Evolutionary conservation across 2,329 filamentous ascomycete species (phyloP), one percentile per base, ranked within the genome.

Genomic region (Balansia obtecta): DNA sequence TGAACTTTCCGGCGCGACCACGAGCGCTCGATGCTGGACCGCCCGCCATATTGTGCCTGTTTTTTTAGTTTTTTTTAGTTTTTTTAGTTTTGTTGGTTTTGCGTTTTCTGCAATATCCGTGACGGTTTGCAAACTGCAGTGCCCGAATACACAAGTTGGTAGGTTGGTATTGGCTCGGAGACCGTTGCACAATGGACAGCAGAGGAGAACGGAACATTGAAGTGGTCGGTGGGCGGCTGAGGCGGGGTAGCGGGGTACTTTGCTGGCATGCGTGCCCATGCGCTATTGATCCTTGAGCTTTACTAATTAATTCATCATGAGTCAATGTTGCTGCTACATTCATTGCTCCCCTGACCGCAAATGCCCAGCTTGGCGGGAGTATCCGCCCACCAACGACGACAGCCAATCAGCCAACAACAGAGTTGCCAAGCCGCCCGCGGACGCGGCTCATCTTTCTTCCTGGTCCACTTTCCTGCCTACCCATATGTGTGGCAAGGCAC

Each of bases 1-100:
- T 86, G 69, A 91, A 95, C 72, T 97, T 97, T 70, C 90, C 88
- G 61, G 86, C 89, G 65, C 90, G 86, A 60, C 88, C 89, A 65
- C 88, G 79, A 56, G 83, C 68, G 49, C 66, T 63, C 40, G 67
- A 61, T 56, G 72, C 73, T 50, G 67, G 61, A 52, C 65, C 64
- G 55, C 67, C 66, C 63, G 72, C 65, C 76, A 80, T 76, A 47
- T 60, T 70, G 61, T 52, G 45, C 34, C 39, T 39, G 13, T 32
- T 39, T n/a, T 30, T 27, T 18, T 18, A 16, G 33, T 27, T 27
- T 22, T n/a, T n/a, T n/a, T n/a, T n/a, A n/a, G 13, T 32, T 39
- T n/a, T 30, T 27, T 18, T 18, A 16, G 33, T 27, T 27, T 22
- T n/a, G n/a, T n/a, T n/a, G n/a, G n/a, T n/a, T n/a, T n/a, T n/a